Conservation (phyloP, 2,329 filamentous ascomycete species). For the Dothistroma pini region DNA sequence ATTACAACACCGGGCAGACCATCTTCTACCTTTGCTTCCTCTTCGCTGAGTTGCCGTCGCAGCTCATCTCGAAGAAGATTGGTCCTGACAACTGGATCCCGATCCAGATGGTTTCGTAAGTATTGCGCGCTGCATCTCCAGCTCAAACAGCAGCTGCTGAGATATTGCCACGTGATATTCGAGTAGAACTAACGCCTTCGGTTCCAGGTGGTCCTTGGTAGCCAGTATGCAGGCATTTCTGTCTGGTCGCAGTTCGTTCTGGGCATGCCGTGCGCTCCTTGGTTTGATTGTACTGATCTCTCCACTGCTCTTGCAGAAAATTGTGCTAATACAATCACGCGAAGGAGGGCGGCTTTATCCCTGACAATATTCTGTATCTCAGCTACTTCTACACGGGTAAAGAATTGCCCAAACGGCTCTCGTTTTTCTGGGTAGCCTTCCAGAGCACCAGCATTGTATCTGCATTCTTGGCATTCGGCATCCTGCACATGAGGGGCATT, state of each 20-base stretch:
- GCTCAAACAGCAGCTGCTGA: not conserved
- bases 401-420: conserved; percentile 66
- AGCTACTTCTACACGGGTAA: conserved; percentile 69
- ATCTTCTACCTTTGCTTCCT: conserved; percentile 83
- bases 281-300: conserved; percentile 32
- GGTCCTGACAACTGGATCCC: conserved; percentile 47
- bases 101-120: conserved; percentile 28
- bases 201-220: conserved; percentile 45
- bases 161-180: not conserved
- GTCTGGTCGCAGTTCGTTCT: conserved; percentile 37
- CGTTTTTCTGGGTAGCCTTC: conserved; percentile 67
- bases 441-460: conserved; percentile 55
- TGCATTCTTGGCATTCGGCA: conserved; percentile 55
- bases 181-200: conserved; percentile 28
- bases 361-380: conserved; percentile 57
- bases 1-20: conserved; percentile 43
- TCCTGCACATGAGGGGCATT: conserved; percentile 41
- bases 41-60: conserved; percentile 37
- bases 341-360: conserved; percentile 49
- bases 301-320: not conserved
- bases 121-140: conserved; percentile 1
- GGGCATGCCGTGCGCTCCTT: conserved; percentile 39
- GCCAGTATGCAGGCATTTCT: conserved; percentile 36
- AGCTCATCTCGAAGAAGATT: conserved; percentile 43
- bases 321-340: not conserved